Evolutionary conservation across 2,329 filamentous ascomycete genomes (phyloP), one percentile per base, ranked within the genome.

Genomic region (Byssochlamys sp.): DNA sequence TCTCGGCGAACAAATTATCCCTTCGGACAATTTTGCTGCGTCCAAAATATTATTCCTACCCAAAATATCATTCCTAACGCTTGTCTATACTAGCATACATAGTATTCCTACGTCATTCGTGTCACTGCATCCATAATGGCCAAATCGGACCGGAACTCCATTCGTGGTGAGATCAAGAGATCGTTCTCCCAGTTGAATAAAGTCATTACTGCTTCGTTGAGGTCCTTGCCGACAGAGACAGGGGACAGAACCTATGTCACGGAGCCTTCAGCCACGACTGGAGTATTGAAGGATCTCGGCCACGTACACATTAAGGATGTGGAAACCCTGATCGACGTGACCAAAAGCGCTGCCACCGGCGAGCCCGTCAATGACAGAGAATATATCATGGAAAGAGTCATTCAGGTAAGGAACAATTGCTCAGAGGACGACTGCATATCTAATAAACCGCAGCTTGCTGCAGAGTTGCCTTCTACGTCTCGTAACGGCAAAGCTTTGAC

Each of bases 281-380:
- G 73, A 2, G 53, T 78, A 53, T 66, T 73, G 27, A 69, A 71
- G 35, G 80, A 82, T 60, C 62, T 84, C n/a, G 68, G 67, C 53
- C 73, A 75, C 56, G 61, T 83, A 61, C 78, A 71, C 55, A 71
- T 80, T 24, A 69, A 75, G 28, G 74, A 80, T 61, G 68, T 79
- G 55, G 69, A 70, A 52, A 73, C 73, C 10, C 55, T 77, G 25
- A 61, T 69, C 31, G 73, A 76, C 33, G 59, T 75, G 27, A 69
- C 76, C 11, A 75, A 77, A 25, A 72, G 67, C 54, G 66, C 76
- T 24, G 64, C 71, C 57, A 76, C 77, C n/a, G 81, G 81, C 2
- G 73, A 81, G 49, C 77, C 78, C 6, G 70, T 83, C 14, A 76
- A 88, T 63, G 85, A 88, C 65, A 85, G 81, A 66, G 78, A 78